Conservation (phyloP, 2,329 filamentous ascomycete species). For the Ceratocystis diversiconidia region DNA sequence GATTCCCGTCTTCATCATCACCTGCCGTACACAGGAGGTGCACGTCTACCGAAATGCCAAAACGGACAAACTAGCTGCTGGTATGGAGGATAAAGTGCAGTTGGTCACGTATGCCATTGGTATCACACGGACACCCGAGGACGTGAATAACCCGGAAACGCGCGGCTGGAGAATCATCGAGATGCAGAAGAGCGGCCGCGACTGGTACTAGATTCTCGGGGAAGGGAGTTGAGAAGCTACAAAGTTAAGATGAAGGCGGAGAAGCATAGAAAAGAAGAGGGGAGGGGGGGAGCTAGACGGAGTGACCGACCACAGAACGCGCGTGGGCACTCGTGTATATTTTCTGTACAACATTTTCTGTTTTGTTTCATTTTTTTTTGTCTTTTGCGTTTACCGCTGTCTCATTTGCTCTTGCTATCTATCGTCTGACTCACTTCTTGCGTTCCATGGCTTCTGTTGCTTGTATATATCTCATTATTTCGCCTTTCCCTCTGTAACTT, state of each 20-base stretch:
- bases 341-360: conserved; percentile 13
- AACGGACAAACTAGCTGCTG: conserved; percentile 74
- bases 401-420: neutral
- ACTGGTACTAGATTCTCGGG: conserved; percentile 47
- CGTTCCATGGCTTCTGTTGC: neutral
- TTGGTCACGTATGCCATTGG: conserved; percentile 97
- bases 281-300: neutral
- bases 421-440: neutral
- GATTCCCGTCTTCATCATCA: conserved; percentile 92
- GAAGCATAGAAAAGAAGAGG: neutral
- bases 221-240: neutral
- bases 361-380: conserved; percentile 7
- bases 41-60: conserved; percentile 94
- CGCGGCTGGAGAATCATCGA: conserved; percentile 95
- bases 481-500: neutral
- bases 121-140: conserved; percentile 82
- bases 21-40: conserved; percentile 90
- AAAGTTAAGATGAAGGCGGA: neutral
- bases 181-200: conserved; percentile 92
- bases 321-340: conserved; percentile 9
- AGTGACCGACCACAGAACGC: neutral
- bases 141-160: conserved; percentile 93
- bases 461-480: neutral
- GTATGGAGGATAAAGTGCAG: conserved; percentile 98
- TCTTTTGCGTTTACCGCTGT: conserved; percentile 1